These are phyloP conservation scores for Trichomonas tenax DNA, from an alignment of 208 protist species.

Conservation along the genomic window DNA sequence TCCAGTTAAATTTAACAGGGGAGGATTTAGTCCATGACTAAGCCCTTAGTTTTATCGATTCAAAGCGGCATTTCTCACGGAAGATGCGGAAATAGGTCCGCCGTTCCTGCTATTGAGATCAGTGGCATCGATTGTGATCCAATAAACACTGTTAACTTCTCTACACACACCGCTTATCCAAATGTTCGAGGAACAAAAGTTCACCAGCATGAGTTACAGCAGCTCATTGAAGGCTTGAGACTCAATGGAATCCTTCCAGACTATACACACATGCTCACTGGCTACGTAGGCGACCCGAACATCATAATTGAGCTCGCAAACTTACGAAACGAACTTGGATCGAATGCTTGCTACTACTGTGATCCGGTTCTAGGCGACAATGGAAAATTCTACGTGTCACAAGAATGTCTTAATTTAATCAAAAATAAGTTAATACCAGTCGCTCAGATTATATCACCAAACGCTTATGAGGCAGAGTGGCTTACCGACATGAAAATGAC, in stretches of 20 bases:
- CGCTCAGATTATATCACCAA: neutral
- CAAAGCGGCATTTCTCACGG: neutral
- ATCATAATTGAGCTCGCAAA: neutral
- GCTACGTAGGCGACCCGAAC: neutral
- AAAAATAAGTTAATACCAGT: neutral
- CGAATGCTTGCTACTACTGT: neutral
- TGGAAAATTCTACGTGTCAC: neutral
- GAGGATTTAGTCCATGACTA: neutral
- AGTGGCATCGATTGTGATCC: slow-evolving; percentile 3
- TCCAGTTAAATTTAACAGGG: neutral
- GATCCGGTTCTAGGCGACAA: neutral
- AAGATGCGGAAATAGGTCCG: neutral
- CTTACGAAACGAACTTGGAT: neutral
- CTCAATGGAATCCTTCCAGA: neutral
- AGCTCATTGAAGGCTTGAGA: neutral
- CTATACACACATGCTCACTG: neutral
- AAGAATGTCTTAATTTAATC: neutral
- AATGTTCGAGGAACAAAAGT: neutral
- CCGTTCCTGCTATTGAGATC: neutral
- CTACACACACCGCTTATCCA: neutral
- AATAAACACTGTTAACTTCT: slow-evolving; percentile 22
- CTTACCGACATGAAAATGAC: neutral
- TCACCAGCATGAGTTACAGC: neutral
- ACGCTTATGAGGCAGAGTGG: neutral
- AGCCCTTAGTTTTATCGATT: slow-evolving; percentile 2